Conservation (phyloP, 2,329 filamentous ascomycete genomes). For the Claviceps quebecensis region DNA sequence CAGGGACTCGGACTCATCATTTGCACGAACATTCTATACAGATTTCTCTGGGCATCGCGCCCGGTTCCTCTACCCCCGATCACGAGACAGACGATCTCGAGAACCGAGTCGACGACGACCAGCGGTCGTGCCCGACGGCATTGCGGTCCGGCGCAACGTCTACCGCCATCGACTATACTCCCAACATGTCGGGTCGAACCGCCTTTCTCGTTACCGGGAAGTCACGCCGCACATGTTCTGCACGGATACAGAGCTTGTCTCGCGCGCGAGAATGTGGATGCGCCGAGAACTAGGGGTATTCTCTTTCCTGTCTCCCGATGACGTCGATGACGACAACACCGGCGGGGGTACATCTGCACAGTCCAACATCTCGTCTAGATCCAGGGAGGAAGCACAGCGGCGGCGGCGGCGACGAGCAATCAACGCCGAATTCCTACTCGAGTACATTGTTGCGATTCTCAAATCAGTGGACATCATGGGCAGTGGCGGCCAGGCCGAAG, state of each 20-base stretch:
- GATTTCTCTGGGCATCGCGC: neutral
- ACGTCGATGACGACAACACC: slow-evolving; percentile 13
- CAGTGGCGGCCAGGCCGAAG: slow-evolving; percentile 63
- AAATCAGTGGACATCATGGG: slow-evolving; percentile 72
- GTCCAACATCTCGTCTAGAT: neutral
- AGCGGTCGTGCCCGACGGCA: slow-evolving; percentile 4
- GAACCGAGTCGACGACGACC: neutral
- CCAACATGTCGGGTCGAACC: slow-evolving; percentile 70
- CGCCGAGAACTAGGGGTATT: slow-evolving; percentile 77
- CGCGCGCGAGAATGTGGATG: slow-evolving; percentile 67
- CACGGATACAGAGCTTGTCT: slow-evolving; percentile 51
- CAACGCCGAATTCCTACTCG: slow-evolving; percentile 72
- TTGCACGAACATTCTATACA: neutral
- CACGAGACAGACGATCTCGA: slow-evolving; percentile 1
- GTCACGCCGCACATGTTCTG: slow-evolving; percentile 55
- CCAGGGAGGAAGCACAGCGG: slow-evolving; percentile 28
- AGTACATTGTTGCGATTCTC: slow-evolving; percentile 73
- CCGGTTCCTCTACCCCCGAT: neutral
- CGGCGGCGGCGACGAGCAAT: slow-evolving; percentile 1
- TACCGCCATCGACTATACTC: slow-evolving; percentile 64
- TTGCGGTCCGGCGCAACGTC: slow-evolving; percentile 49
- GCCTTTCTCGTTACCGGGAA: slow-evolving; percentile 60
- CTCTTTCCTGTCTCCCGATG: slow-evolving; percentile 42
- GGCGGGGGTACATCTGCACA: slow-evolving; percentile 11
- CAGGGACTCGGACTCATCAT: slow-evolving; percentile 1